Evolutionary conservation across 2,329 filamentous ascomycete genomes (phyloP), one percentile per base, ranked within the genome.

Genomic region (Colletotrichum sp.): DNA sequence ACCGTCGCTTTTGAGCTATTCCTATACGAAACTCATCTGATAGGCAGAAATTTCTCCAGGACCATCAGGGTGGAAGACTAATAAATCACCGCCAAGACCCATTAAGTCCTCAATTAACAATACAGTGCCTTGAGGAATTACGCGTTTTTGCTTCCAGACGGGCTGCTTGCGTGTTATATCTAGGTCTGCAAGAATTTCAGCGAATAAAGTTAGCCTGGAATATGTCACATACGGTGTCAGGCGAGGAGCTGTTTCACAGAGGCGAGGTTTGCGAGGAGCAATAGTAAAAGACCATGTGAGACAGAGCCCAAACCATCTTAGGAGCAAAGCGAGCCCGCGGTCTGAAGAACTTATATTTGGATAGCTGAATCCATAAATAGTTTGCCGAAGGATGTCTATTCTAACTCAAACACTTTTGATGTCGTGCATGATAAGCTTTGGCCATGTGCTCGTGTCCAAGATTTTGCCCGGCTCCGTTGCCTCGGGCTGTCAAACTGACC

Each of bases 281-380:
- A 18, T 13, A 4, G 12, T 13, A 13, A 13, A 21, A 21, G n/a
- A 6, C 44, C 7, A 21, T 13, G 1, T 49, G 3, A 49, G 44
- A 21, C 2, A 49, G n/a, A 49, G 6, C 2, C 2, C 0, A 21
- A 13, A n/a, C 4, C 3, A 21, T 3, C n/a, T 21, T 13, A 6
- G n/a, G 10, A 49, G n/a, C 2, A 49, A 21, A 1, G 12, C n/a
- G 10, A 21, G 6, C n/a, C 44, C 18, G 10, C 44, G 10, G 6
- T 21, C 44, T 21, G 1, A 13, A 13, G 9, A 21, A 49, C 3
- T 21, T 49, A 2, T 49, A 12, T 21, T 62, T 10, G 7, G 16
- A 15, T 15, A 34, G 32, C 32, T 34, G 32, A 7, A 34, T 34
- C 32, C 13, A 34, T 34, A 28, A 16, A 13, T 6, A 49, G 10